Percentiles rank a stretch among this genome's conserved stretches.
Evolutionary conservation across 176 grass and related monocot species (phyloP).

Genomic region (Hordeum vulgare): MorexV3_pseudomolecules_assembly NC_058524.1:120310904-120311403

Average conservation of each 20-base stretch:
- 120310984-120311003: not conserved
- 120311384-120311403: not conserved
- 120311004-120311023: not conserved
- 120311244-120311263: not conserved
- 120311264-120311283: not conserved
- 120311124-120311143: not conserved
- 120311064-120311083: slow-evolving; percentile 14
- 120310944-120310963: not conserved
- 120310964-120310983: no score
- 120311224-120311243: not conserved
- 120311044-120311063: slow-evolving; percentile 9
- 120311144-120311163: not conserved
- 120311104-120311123: not conserved
- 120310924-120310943: not conserved
- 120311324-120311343: not conserved
- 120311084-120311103: not conserved
- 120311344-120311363: not conserved
- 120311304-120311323: not conserved
- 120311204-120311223: no score
- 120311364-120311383: not conserved
- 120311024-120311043: not conserved
- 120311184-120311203: no score
- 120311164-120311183: not conserved
- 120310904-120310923: no score
- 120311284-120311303: not conserved